Conservation (phyloP, 148 eudicot species). For the Heliosperma pusillum region DNA sequence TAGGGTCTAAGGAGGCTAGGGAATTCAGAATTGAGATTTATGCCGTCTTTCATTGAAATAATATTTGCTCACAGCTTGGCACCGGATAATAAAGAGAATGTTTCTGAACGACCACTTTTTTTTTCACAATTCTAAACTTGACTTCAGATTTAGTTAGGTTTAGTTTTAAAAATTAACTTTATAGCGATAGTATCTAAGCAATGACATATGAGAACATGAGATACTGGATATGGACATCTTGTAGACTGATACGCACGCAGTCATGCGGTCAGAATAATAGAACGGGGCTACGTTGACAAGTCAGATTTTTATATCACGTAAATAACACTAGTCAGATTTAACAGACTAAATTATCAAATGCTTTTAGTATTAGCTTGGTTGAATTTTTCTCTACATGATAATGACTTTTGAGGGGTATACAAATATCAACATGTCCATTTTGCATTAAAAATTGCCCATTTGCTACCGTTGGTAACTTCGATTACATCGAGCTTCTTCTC, state of each 20-base stretch:
- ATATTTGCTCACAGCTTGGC: not conserved
- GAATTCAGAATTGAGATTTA: not conserved
- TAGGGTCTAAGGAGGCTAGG: not conserved
- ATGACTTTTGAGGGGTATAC: not conserved
- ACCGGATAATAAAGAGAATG: not conserved
- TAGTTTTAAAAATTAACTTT: not conserved
- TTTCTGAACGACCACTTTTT: not conserved
- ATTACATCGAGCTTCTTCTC: not conserved
- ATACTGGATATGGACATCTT: not conserved
- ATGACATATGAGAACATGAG: not conserved
- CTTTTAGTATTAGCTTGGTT: not conserved
- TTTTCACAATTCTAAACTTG: too few species aligned
- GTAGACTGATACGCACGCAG: slow-evolving; percentile 1
- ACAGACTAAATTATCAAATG: not conserved
- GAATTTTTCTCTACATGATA: not conserved
- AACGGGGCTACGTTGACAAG: not conserved
- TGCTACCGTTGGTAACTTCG: not conserved
- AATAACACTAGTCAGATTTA: slow-evolving; percentile 4
- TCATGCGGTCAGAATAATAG: slow-evolving; percentile 5
- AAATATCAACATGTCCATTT: not conserved
- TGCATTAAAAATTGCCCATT: not conserved
- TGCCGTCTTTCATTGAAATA: not conserved
- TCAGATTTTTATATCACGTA: not conserved
- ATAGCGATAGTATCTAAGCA: not conserved
- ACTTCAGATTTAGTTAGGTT: not conserved